Percentiles rank a stretch among this genome's conserved stretches.
Conservation (phyloP, 306 rosid species). For the Casuarina glauca region DNA sequence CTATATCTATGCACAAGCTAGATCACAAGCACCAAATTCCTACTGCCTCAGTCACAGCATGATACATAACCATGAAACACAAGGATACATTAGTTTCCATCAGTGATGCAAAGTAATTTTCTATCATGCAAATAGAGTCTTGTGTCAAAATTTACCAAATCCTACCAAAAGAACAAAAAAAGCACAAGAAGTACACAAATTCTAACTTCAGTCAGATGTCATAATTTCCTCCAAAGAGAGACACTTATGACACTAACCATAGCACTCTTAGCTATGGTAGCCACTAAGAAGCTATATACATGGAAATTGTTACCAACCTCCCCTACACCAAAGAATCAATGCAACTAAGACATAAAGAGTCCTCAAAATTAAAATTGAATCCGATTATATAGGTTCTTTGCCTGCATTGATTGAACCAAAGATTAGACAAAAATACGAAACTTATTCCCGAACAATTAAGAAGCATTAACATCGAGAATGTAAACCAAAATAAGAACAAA, state of each 20-base stretch:
- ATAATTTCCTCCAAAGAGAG: neutral
- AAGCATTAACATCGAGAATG: neutral
- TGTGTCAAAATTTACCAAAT: neutral
- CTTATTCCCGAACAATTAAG: neutral
- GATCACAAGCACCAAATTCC: too few species aligned
- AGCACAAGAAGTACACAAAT: neutral
- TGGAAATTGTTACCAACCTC: neutral
- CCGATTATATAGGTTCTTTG: neutral
- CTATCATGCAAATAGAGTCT: neutral
- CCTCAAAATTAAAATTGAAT: neutral
- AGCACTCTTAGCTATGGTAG: neutral
- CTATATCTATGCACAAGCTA: too few species aligned
- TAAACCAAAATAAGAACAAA: neutral
- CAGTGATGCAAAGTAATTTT: too few species aligned
- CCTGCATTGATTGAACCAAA: neutral
- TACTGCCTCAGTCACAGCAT: too few species aligned
- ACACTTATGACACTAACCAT: neutral
- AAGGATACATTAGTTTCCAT: too few species aligned
- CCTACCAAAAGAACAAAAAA: neutral
- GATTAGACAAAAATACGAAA: neutral
- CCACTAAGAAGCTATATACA: neutral
- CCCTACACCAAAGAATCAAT: neutral
- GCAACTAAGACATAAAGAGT: neutral
- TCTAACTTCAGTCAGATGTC: neutral
- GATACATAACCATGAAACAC: too few species aligned